Evolutionary conservation across 352 stramenopile species (phyloP), one percentile per base, ranked within the genome.

Genomic region (Phytophthora tubulina): DNA sequence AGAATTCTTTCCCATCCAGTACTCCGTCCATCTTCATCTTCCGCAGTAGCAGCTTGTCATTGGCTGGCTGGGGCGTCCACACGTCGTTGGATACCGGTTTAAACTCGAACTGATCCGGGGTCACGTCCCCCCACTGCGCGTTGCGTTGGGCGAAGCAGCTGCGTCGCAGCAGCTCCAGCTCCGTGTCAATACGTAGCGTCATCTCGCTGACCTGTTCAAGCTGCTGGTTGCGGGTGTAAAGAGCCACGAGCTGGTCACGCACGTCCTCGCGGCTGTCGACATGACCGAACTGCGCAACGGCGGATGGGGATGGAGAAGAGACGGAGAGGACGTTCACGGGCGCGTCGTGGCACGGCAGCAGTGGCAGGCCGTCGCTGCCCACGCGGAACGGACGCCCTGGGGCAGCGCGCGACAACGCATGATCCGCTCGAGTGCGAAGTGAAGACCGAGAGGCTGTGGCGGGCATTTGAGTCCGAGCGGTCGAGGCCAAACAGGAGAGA

Each of bases 91-190:
- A 33, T 8, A 35, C 46, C 4, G 79, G 72, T 9, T 58, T 54
- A 50, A 82, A 87, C 38, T 68, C 68, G 35, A 90, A 84, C 69
- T 77, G 63, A 21, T 89, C 86, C 36, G 88, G 86, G 41, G 76
- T 87, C n/a, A 67, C 42, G 70, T 76, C 75, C 21, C 67, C 55
- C 85, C 86, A 93, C 60, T 81, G 81, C 41, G 85, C 81, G 36
- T 95, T 95, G 66, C 88, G 88, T 46, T 87, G 76, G 11, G 83
- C 82, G 67, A 95, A 95, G 82, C 88, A 95, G 52, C 82, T 76
- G 36, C 79, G 84, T 3, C 88, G 83, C 62, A 92, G 64, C 44
- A 94, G 68, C 73, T 95, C 88, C 35, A 95, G 70, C 67, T 93
- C 84, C 51, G 81, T 90, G 78, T 95, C 88, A 36, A 91, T 82